These are phyloP conservation scores for Penicillium sp. DNA, from an alignment of 2,329 filamentous ascomycete species.

Conservation along the genomic window DNA sequence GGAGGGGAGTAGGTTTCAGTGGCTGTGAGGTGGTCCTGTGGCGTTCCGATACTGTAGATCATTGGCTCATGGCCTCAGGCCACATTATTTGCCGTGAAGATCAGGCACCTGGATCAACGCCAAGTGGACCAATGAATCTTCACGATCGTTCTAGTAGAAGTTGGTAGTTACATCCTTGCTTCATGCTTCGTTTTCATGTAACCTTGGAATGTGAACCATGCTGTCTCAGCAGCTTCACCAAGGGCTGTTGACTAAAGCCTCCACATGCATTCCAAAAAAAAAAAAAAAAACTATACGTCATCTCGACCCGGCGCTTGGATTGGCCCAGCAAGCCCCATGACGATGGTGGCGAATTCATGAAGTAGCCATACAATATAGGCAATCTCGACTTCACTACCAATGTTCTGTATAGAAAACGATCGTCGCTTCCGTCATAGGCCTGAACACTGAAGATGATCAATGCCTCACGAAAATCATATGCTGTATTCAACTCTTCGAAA, in stretches of 20 bases:
- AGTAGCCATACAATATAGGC: neutral
- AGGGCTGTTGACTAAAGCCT: neutral
- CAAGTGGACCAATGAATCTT: neutral
- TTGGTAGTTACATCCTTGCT: neutral
- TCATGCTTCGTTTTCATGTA: neutral
- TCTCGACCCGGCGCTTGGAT: neutral
- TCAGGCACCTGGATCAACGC: neutral
- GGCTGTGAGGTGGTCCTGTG: conserved; percentile 1
- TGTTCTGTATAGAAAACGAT: neutral
- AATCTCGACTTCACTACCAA: neutral
- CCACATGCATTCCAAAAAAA: neutral
- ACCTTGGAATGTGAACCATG: neutral
- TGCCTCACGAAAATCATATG: neutral
- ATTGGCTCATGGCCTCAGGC: conserved; percentile 7
- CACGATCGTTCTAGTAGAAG: neutral
- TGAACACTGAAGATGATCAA: neutral
- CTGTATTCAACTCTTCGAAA: neutral
- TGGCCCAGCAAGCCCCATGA: conserved; percentile 3
- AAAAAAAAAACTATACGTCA: neutral
- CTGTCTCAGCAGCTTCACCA: neutral
- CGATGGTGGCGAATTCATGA: conserved; percentile 5
- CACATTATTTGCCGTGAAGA: neutral
- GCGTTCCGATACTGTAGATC: neutral
- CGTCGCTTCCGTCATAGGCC: neutral
- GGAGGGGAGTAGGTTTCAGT: conserved; percentile 1